Evolutionary conservation across 805 yeast species (phyloP).

Genomic region (Wickerhamomyces xylosicus): DNA sequence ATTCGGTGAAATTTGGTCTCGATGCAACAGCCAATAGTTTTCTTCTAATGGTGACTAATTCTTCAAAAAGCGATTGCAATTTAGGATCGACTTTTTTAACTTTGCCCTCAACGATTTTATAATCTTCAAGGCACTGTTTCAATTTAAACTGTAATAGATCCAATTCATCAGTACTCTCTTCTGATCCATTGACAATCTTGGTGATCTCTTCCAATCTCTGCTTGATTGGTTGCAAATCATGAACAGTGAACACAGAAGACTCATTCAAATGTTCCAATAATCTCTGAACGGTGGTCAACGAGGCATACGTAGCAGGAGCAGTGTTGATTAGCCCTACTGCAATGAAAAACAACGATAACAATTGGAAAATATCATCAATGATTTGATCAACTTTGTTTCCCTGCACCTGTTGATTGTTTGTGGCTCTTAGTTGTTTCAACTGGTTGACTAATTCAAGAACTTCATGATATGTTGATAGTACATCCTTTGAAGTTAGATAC

Average conservation of each 20-base stretch:
- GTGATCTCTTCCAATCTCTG: conserved; percentile 63
- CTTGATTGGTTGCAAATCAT: conserved; percentile 72
- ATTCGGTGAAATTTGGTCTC: conserved; percentile 20
- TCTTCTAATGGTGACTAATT: conserved; percentile 55
- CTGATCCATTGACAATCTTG: conserved; percentile 35
- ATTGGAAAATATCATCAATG: conserved; percentile 83
- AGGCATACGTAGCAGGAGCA: conserved; percentile 92
- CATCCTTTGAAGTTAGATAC: conserved; percentile 58
- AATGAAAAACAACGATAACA: conserved; percentile 75
- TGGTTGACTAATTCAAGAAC: conserved; percentile 45
- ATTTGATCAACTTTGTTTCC: conserved; percentile 52
- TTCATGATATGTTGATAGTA: conserved; percentile 45
- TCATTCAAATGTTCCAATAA: conserved; percentile 76
- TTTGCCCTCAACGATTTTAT: conserved; percentile 44
- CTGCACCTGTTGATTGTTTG: conserved; percentile 22
- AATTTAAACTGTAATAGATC: conserved; percentile 56
- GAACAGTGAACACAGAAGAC: conserved; percentile 71
- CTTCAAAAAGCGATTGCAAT: conserved; percentile 41
- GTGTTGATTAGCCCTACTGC: conserved; percentile 86
- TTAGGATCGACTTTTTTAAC: conserved; percentile 42
- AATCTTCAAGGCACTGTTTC: conserved; percentile 48
- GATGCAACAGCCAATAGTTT: conserved; percentile 44
- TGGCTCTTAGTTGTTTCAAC: conserved; percentile 37
- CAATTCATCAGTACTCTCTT: conserved; percentile 34
- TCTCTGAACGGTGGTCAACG: conserved; percentile 77